These are phyloP conservation scores for Groenewaldozyma auringiensis DNA, from an alignment of 1,139 yeast species.

Conservation along the genomic window DNA sequence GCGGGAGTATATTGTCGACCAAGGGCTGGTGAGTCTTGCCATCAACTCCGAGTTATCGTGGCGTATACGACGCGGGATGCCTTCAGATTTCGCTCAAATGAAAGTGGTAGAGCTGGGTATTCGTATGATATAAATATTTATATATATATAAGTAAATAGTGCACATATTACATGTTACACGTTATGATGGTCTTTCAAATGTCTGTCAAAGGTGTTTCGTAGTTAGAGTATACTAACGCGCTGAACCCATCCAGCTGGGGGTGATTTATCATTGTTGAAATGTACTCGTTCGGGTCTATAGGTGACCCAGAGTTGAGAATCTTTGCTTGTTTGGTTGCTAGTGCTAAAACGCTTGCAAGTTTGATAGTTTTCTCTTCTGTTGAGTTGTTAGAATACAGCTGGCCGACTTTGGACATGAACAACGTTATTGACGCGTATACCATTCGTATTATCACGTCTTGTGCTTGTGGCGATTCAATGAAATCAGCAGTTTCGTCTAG, in stretches of 20 bases:
- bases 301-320: slow-evolving; percentile 43
- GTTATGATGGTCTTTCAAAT: background rate
- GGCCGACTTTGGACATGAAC: slow-evolving; percentile 25
- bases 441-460: slow-evolving; percentile 33
- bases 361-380: slow-evolving; percentile 36
- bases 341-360: slow-evolving; percentile 63
- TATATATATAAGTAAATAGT: background rate
- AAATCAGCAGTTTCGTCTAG: slow-evolving; percentile 48
- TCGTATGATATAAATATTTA: background rate
- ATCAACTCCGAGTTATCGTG: slow-evolving; percentile 9
- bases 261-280: slow-evolving; percentile 39
- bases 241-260: slow-evolving; percentile 78
- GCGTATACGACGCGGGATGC: slow-evolving; percentile 6
- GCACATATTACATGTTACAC: background rate
- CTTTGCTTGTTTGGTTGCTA: slow-evolving; percentile 58
- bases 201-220: slow-evolving; percentile 33
- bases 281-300: slow-evolving; percentile 43
- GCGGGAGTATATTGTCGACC: slow-evolving; percentile 7
- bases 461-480: slow-evolving; percentile 38
- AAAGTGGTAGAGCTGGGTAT: slow-evolving; percentile 2
- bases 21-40: slow-evolving; percentile 6
- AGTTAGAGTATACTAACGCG: slow-evolving; percentile 85
- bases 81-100: slow-evolving; percentile 1
- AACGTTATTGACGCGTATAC: slow-evolving; percentile 32
- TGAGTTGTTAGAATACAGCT: slow-evolving; percentile 18